A percentile compares a stretch with the other conserved stretches of the same genome.
phyloP scores from a whole-genome alignment of 1,284 basidiomycete species.

The Moesziomyces sp. region DNA sequence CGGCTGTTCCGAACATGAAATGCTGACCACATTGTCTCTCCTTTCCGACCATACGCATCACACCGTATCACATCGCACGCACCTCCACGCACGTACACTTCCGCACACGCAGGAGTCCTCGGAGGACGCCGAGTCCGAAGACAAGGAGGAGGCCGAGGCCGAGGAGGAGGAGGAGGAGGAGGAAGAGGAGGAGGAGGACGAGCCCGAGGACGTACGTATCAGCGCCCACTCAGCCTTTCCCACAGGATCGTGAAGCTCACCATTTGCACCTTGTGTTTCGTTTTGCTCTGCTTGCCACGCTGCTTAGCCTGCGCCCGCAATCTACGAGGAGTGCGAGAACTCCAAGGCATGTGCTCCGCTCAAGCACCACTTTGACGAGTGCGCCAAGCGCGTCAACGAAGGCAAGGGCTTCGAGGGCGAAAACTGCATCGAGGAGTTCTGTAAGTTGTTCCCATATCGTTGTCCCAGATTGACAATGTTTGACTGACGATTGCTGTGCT shows the following conservation, averaged over 20 bases:
- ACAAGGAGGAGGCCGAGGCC: conserved; percentile 55
- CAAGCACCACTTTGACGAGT: conserved; percentile 68
- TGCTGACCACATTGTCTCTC: too few species aligned
- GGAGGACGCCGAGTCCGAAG: conserved; percentile 40
- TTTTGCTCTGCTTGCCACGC: neutral
- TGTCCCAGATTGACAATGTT: too few species aligned
- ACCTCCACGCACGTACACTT: neutral
- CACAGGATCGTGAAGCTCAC: neutral
- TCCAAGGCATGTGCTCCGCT: conserved; percentile 61
- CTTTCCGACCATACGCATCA: conserved; percentile 1
- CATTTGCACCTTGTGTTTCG: neutral
- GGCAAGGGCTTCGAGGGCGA: conserved; percentile 66
- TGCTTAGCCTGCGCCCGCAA: conserved; percentile 48
- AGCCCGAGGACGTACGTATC: conserved; percentile 65
- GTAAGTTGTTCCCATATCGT: conserved; percentile 43
- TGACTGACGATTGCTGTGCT: too few species aligned
- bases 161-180: conserved; percentile 45
- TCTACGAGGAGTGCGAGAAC: conserved; percentile 65
- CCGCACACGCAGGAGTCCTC: conserved; percentile 26
- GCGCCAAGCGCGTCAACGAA: conserved; percentile 62
- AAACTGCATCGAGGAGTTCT: conserved; percentile 67
- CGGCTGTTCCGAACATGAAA: too few species aligned
- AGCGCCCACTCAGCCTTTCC: neutral
- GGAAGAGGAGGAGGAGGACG: conserved; percentile 47
- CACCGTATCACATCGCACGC: conserved; percentile 1